Conservation (phyloP, 164 flowering plant species). For the Liriodendron chinense region DNA sequence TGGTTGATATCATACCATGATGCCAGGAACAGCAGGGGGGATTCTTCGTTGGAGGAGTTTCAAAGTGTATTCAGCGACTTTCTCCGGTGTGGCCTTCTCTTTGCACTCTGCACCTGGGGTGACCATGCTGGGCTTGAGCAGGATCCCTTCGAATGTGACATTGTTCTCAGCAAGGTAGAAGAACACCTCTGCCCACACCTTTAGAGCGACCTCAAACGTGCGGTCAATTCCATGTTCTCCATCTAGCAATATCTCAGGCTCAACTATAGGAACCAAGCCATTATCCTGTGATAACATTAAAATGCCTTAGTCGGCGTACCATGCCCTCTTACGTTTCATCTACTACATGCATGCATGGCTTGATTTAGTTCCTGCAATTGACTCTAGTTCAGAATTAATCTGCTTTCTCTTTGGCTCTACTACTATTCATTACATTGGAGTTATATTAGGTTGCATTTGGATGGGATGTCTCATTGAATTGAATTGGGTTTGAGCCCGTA, state of each 20-base stretch:
- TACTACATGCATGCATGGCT: neutral
- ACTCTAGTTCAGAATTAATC: neutral
- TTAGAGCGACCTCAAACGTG: conserved; percentile 2
- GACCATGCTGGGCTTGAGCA: conserved; percentile 20
- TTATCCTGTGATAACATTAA: conserved; percentile 7
- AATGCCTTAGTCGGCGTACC: neutral
- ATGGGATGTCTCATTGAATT: neutral
- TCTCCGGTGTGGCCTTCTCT: conserved; percentile 16
- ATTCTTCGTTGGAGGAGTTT: conserved; percentile 12
- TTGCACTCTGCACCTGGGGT: conserved; percentile 24
- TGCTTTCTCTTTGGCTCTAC: neutral
- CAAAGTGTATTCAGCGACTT: neutral
- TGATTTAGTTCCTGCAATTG: neutral
- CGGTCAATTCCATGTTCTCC: conserved; percentile 20
- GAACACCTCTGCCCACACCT: conserved; percentile 22
- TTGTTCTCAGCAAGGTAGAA: conserved; percentile 21
- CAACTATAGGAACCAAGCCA: conserved; percentile 20
- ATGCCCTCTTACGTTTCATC: neutral
- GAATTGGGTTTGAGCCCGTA: too few species aligned
- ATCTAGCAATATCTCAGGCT: conserved; percentile 16
- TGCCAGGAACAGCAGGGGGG: conserved; percentile 19
- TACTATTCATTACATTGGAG: neutral
- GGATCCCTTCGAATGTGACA: conserved; percentile 10
- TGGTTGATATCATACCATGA: conserved; percentile 11
- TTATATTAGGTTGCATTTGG: neutral